phyloP scores from a whole-genome alignment of 2,329 filamentous ascomycete species.

The Cyanodermella asteris region DNA sequence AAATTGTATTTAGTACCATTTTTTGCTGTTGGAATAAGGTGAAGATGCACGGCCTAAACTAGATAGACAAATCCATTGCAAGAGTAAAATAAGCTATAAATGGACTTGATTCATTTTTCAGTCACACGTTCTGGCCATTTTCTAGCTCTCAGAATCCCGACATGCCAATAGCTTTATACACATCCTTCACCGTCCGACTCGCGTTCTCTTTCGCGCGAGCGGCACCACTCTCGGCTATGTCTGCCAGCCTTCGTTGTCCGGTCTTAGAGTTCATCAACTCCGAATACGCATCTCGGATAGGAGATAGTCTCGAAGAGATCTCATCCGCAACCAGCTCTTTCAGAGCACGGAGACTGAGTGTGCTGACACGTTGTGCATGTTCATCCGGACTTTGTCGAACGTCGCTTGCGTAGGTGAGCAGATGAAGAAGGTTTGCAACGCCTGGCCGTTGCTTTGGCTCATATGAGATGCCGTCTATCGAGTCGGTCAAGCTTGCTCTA shows the following conservation, averaged over 20 bases:
- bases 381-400: slow-evolving; percentile 18
- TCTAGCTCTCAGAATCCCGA: too few relatives aligned
- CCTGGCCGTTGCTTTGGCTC: slow-evolving; percentile 50
- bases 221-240: slow-evolving; percentile 36
- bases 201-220: slow-evolving; percentile 41
- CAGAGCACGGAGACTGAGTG: slow-evolving; percentile 31
- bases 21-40: too few relatives aligned
- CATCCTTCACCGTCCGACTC: slow-evolving; percentile 23
- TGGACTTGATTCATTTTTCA: too few relatives aligned
- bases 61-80: too few relatives aligned
- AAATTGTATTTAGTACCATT: too few relatives aligned
- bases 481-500: slow-evolving; percentile 56
- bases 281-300: slow-evolving; percentile 35
- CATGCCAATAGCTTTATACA: slow-evolving; percentile 23
- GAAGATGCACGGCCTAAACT: too few relatives aligned
- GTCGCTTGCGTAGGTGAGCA: slow-evolving; percentile 44
- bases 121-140: too few relatives aligned
- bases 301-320: slow-evolving; percentile 30
- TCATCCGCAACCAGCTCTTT: slow-evolving; percentile 42
- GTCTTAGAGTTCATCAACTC: slow-evolving; percentile 27
- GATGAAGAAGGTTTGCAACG: slow-evolving; percentile 66
- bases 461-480: slow-evolving; percentile 43
- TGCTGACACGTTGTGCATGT: slow-evolving; percentile 23
- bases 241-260: slow-evolving; percentile 28
- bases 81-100: too few relatives aligned